Evolutionary conservation across 2,329 filamentous ascomycete species (phyloP).

Genomic region (Stagonosporopsis vannaccii): DNA sequence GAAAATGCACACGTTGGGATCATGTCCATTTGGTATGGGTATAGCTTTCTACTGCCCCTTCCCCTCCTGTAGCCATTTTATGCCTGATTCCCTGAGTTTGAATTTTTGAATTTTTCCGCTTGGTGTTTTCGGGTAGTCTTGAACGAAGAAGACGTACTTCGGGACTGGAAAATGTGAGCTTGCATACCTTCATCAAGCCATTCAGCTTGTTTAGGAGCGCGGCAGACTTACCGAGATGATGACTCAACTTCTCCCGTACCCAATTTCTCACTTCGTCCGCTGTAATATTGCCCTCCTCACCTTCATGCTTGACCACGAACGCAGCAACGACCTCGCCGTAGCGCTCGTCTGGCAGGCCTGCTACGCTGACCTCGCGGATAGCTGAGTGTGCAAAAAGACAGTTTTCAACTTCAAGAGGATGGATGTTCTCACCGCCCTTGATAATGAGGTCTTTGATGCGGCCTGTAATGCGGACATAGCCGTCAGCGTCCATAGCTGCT

Average conservation of each 20-base stretch:
- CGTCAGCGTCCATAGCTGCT: conserved; percentile 80
- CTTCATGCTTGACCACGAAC: conserved; percentile 70
- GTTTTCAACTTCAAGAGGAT: conserved; percentile 91
- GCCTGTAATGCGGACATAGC: conserved; percentile 88
- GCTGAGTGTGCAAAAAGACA: conserved; percentile 76
- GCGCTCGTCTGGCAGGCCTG: conserved; percentile 80
- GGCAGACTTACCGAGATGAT: conserved; percentile 67
- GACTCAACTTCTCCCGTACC: conserved; percentile 74
- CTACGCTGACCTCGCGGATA: conserved; percentile 79
- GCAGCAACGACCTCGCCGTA: conserved; percentile 89
- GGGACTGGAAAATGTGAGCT: conserved; percentile 64
- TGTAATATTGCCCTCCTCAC: conserved; percentile 52
- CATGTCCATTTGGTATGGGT: background rate
- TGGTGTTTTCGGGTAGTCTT: conserved; percentile 90
- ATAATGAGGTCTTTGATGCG: conserved; percentile 97
- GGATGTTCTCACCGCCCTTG: conserved; percentile 92
- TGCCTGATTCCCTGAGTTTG: conserved; percentile 74
- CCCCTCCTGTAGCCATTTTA: conserved; percentile 32
- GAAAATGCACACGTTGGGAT: too few relatives aligned
- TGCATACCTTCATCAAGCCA: background rate
- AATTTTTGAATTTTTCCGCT: conserved; percentile 98
- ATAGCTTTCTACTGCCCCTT: conserved; percentile 21
- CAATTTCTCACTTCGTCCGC: conserved; percentile 71
- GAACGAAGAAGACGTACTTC: conserved; percentile 86
- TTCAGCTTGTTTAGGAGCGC: background rate